Evolutionary conservation across 345 rosid genomes (phyloP).

Genomic region (Citrus reticulata): DNA sequence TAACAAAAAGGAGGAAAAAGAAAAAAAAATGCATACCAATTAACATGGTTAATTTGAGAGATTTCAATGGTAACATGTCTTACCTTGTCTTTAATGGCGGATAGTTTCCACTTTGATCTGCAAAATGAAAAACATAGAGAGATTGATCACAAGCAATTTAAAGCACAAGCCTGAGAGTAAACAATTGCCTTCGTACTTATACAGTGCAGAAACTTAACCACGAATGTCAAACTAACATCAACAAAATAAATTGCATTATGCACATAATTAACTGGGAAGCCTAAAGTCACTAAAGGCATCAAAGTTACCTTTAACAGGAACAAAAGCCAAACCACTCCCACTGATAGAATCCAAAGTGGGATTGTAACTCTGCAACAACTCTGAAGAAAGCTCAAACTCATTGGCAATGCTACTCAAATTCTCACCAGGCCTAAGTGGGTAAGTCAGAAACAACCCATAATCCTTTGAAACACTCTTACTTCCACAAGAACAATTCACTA

Average conservation of each 20-base stretch:
- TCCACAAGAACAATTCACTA: conserved; percentile 54
- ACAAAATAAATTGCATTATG: not conserved
- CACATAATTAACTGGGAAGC: not conserved
- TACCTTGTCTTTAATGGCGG: conserved; percentile 46
- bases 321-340: conserved; percentile 3
- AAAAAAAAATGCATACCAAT: not conserved
- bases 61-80: not conserved
- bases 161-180: not conserved
- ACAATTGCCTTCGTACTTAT: not conserved
- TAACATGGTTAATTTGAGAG: not conserved
- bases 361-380: conserved; percentile 4
- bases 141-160: not conserved
- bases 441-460: conserved; percentile 43
- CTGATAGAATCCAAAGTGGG: not conserved
- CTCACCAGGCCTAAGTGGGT: conserved; percentile 34
- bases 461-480: conserved; percentile 26
- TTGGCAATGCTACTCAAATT: conserved; percentile 22
- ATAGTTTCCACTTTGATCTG: conserved; percentile 45
- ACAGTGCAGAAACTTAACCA: not conserved
- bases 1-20: not conserved
- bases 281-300: not conserved
- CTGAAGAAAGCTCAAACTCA: conserved; percentile 15
- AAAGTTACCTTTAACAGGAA: conserved; percentile 10
- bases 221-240: not conserved
- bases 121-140: conserved; percentile 7